Conservation (phyloP, 2,329 filamentous ascomycete species). For the Pseudogymnoascus sp. region DNA sequence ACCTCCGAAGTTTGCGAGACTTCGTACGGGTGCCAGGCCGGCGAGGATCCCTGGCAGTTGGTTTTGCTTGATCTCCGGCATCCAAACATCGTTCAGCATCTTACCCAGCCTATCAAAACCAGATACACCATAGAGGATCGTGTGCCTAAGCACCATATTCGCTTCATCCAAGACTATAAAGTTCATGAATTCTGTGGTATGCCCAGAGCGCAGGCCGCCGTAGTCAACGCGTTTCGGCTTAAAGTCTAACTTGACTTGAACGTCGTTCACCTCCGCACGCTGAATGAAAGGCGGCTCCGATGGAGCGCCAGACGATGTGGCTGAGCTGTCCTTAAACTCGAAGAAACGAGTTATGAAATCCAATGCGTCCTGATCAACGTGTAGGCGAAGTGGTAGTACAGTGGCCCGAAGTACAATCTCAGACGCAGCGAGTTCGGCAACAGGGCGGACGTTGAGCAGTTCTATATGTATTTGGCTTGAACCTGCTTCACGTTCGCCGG, state of each 20-base stretch:
- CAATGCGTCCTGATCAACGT: slow-evolving; percentile 94
- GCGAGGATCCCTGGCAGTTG: slow-evolving; percentile 85
- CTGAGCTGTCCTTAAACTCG: slow-evolving; percentile 78
- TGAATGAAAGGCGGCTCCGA: slow-evolving; percentile 81
- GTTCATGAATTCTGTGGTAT: slow-evolving; percentile 98
- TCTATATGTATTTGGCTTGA: slow-evolving; percentile 88
- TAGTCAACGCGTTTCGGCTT: slow-evolving; percentile 99
- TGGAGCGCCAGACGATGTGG: slow-evolving; percentile 31
- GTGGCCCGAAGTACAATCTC: slow-evolving; percentile 78
- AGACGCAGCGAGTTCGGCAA: slow-evolving; percentile 74
- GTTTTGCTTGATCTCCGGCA: slow-evolving; percentile 80
- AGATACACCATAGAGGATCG: slow-evolving; percentile 84
- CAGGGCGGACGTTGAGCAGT: slow-evolving; percentile 77
- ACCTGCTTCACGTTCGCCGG: slow-evolving; percentile 75
- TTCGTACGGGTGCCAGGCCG: slow-evolving; percentile 81
- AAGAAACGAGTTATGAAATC: slow-evolving; percentile 98
- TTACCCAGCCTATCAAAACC: slow-evolving; percentile 87
- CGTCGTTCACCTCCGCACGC: slow-evolving; percentile 74
- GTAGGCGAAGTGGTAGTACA: slow-evolving; percentile 75
- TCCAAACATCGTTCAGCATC: slow-evolving; percentile 93
- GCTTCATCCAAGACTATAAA: slow-evolving; percentile 88
- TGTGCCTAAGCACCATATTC: slow-evolving; percentile 75
- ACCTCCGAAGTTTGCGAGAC: slow-evolving; percentile 81
- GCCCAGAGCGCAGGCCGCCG: slow-evolving; percentile 79
- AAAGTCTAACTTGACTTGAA: slow-evolving; percentile 85